phyloP scores from a whole-genome alignment of 768 basidiomycete species.

The Candolleomyces efflorescens region DNA sequence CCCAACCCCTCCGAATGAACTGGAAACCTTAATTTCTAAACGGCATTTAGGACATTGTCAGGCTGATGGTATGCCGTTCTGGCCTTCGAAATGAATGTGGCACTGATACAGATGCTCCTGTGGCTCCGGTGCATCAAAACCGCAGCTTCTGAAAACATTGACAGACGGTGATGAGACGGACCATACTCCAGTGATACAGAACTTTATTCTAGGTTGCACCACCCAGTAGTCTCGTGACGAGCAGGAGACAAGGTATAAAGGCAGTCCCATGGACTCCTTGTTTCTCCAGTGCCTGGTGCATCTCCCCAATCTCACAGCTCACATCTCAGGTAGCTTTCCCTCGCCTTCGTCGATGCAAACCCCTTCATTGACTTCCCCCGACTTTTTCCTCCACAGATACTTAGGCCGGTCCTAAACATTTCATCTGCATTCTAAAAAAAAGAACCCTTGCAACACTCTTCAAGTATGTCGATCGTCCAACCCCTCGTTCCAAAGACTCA shows the following conservation, averaged over 20 bases:
- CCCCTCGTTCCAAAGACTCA: neutral
- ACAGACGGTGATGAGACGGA: no score
- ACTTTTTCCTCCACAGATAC: neutral
- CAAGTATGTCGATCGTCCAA: neutral
- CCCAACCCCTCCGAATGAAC: no score
- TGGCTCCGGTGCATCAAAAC: no score
- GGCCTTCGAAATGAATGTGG: no score
- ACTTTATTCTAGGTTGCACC: no score
- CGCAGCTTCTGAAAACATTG: no score
- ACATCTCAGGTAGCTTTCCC: neutral
- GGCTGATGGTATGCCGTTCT: no score
- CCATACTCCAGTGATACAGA: no score
- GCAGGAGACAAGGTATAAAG: neutral
- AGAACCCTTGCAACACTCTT: neutral
- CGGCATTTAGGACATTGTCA: no score
- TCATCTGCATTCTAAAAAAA: neutral
- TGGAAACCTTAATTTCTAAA: no score
- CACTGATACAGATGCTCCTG: no score
- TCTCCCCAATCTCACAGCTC: neutral
- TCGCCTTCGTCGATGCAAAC: neutral
- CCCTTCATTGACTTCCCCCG: neutral
- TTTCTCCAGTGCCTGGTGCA: slow-evolving; percentile 4
- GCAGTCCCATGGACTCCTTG: neutral
- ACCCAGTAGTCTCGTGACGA: neutral
- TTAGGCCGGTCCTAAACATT: slow-evolving; percentile 3